Percentiles rank a stretch among this genome's conserved stretches.
Evolutionary conservation across 805 yeast genomes (phyloP).

Genomic region (Cyberlindnera maclurae): DNA sequence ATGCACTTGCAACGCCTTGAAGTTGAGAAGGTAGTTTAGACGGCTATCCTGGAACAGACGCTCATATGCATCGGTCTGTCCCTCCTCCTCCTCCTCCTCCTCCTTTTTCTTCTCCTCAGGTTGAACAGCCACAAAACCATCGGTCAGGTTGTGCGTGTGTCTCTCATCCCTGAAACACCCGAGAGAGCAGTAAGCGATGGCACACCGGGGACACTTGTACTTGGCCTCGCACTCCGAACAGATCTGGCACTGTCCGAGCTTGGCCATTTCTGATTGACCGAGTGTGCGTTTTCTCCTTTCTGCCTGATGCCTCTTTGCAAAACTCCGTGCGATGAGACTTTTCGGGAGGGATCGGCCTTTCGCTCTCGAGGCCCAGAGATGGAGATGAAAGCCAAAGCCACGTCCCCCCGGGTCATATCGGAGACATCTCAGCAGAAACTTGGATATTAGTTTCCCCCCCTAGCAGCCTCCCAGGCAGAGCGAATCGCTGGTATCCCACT

Average conservation of each 20-base stretch:
- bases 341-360: no score
- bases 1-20: conserved; percentile 51
- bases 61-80: conserved; percentile 20
- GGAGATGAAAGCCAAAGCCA: no score
- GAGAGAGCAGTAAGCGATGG: conserved; percentile 42
- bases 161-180: conserved; percentile 45
- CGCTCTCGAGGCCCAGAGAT: no score
- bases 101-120: not conserved
- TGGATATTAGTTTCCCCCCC: no score
- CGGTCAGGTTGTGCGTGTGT: conserved; percentile 25
- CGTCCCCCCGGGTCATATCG: no score
- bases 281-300: no score
- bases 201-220: conserved; percentile 54
- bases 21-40: conserved; percentile 39
- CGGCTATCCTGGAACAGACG: conserved; percentile 33
- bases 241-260: conserved; percentile 11
- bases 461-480: no score
- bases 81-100: not conserved
- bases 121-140: not conserved
- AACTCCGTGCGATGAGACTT: not conserved
- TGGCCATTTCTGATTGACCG: no score
- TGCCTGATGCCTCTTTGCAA: not conserved
- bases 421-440: no score
- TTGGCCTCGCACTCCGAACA: conserved; percentile 29
- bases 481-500: no score